Conservation (phyloP, 805 yeast species). For the Tetrapisispora pingtungensis region DNA sequence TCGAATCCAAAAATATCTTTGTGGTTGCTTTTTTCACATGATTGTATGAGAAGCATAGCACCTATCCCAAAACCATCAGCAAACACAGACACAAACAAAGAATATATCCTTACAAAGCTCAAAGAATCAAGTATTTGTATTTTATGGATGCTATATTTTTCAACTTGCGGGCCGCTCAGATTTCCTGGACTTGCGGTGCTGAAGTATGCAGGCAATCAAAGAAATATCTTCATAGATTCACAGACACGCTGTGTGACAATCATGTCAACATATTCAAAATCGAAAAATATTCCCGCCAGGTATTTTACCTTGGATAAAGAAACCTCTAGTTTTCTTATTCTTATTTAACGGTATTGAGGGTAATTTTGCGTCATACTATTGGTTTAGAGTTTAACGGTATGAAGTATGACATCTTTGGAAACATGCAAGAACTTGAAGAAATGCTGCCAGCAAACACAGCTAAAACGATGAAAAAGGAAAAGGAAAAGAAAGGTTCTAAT, state of each 20-base stretch:
- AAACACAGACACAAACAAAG: not conserved
- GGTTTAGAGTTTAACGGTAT: no score
- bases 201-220: not conserved
- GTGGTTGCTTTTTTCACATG: not conserved
- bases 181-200: not conserved
- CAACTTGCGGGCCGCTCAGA: not conserved
- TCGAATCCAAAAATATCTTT: not conserved
- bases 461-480: no score
- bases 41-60: not conserved
- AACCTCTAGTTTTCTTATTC: no score
- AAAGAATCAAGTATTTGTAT: not conserved
- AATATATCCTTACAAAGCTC: not conserved
- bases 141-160: not conserved
- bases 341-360: no score
- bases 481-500: no score
- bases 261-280: not conserved
- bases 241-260: not conserved
- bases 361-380: no score
- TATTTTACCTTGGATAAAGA: no score
- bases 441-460: no score
- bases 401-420: no score
- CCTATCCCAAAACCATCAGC: not conserved
- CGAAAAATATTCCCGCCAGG: not conserved
- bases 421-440: no score
- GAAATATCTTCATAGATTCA: not conserved